Conservation (phyloP, 768 basidiomycete genomes). For the Xerocomellus chrysenteron region DNA sequence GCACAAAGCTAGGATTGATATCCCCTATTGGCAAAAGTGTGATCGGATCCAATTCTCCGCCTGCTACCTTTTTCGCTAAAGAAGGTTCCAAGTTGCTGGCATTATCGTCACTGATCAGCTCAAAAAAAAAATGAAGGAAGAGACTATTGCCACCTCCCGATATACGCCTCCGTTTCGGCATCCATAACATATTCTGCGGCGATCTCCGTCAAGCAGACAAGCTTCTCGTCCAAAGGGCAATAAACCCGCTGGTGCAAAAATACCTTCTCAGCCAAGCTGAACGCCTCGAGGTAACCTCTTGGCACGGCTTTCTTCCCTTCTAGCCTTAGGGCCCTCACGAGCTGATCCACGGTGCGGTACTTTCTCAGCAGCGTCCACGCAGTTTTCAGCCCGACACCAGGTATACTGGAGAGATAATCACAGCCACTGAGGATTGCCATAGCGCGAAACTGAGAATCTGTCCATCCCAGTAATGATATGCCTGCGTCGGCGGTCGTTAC, state of each 20-base stretch:
- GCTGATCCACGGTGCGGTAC: constrained; percentile 84
- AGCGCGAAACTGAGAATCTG: constrained; percentile 83
- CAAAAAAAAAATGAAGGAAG: not conserved
- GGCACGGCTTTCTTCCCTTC: constrained; percentile 89
- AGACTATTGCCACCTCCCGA: constrained; percentile 52
- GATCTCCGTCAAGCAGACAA: constrained; percentile 69
- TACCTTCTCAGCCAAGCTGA: constrained; percentile 82
- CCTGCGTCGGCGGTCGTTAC: constrained; percentile 50
- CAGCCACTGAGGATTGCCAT: constrained; percentile 95
- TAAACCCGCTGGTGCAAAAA: constrained; percentile 94
- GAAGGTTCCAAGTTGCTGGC: constrained; percentile 60
- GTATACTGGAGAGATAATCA: constrained; percentile 89
- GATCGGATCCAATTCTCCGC: constrained; percentile 70
- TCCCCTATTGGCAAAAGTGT: constrained; percentile 71
- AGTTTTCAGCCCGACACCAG: constrained; percentile 91
- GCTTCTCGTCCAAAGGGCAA: constrained; percentile 60
- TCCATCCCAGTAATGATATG: constrained; percentile 85
- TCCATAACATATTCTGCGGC: constrained; percentile 55
- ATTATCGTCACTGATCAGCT: constrained; percentile 9
- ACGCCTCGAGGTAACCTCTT: constrained; percentile 67
- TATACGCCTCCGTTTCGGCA: constrained; percentile 63
- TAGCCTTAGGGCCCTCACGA: constrained; percentile 66
- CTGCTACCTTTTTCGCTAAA: constrained; percentile 64
- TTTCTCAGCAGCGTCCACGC: constrained; percentile 80
- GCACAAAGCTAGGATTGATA: constrained; percentile 66